Percentiles rank a stretch among this genome's conserved stretches.
Evolutionary conservation across 2,329 filamentous ascomycete species (phyloP).

Genomic region (Sphaerulina musiva): DNA sequence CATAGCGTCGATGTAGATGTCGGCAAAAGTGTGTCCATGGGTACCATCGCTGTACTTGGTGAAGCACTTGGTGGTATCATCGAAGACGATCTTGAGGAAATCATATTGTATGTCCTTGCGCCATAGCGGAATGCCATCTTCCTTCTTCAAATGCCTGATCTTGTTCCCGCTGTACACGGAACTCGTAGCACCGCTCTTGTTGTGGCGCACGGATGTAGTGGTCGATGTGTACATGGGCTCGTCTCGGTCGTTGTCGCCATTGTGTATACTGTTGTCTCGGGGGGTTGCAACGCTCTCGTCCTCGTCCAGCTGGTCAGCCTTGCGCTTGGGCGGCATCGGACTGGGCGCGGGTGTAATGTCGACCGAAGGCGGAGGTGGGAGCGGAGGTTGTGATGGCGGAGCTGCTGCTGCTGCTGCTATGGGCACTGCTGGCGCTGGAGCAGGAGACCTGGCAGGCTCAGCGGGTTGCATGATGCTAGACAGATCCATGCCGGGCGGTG

Average conservation of each 20-base stretch:
- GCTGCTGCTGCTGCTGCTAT: background rate
- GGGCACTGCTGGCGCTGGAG: background rate
- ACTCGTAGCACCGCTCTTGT: constrained; percentile 59
- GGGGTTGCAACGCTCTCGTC: constrained; percentile 17
- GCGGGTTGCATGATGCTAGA: constrained; percentile 4
- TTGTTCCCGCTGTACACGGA: constrained; percentile 67
- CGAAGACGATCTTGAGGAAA: constrained; percentile 73
- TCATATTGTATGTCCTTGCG: constrained; percentile 83
- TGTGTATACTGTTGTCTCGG: constrained; percentile 3
- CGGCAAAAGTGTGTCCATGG: constrained; percentile 72
- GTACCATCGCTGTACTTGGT: constrained; percentile 83
- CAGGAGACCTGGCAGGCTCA: constrained; percentile 8
- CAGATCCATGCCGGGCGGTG: constrained; percentile 7
- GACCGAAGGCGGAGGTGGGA: constrained; percentile 8
- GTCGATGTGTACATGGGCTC: constrained; percentile 43
- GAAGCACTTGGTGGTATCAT: constrained; percentile 69
- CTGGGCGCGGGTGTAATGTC: background rate
- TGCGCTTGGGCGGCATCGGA: constrained; percentile 21
- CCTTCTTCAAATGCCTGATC: constrained; percentile 79
- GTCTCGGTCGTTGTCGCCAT: constrained; percentile 12
- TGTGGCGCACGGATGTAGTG: constrained; percentile 50
- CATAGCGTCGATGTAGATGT: constrained; percentile 98
- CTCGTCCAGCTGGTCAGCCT: constrained; percentile 17
- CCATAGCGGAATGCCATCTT: constrained; percentile 82
- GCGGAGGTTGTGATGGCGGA: constrained; percentile 12